phyloP scores from a whole-genome alignment of 768 basidiomycete species.

The Lentinula detonsa region DNA sequence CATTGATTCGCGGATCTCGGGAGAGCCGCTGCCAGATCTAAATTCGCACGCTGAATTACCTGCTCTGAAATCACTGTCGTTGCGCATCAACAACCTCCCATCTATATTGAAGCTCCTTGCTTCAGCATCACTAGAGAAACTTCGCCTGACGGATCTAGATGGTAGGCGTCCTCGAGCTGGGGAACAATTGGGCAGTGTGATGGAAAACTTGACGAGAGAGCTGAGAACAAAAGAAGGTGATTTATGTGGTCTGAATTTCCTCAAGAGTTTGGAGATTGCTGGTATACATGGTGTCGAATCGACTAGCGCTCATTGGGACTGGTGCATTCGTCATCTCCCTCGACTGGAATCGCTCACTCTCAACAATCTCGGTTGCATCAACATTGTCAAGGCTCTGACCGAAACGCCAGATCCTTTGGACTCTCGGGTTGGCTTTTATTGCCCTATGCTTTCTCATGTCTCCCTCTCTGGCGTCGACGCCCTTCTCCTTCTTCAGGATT shows the following conservation, averaged over 20 bases:
- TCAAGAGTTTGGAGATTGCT: not conserved
- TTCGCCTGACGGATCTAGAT: slow-evolving; percentile 2
- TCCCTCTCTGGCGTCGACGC: not conserved
- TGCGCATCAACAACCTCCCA: slow-evolving; percentile 3
- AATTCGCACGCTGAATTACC: not conserved
- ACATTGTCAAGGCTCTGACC: not conserved
- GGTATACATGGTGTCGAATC: not conserved
- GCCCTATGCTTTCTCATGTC: not conserved
- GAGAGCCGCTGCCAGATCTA: not conserved
- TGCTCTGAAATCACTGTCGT: not conserved
- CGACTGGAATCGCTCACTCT: not conserved
- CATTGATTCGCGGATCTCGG: slow-evolving; percentile 1
- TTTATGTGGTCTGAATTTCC: not conserved
- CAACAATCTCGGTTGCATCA: not conserved
- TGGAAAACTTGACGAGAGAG: not conserved
- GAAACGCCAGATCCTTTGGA: not conserved
- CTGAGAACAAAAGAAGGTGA: not conserved
- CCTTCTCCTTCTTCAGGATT: not conserved
- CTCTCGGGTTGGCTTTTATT: not conserved
- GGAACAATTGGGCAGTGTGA: not conserved
- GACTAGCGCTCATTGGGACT: not conserved
- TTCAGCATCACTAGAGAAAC: not conserved
- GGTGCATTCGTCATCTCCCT: not conserved
- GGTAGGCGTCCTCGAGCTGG: not conserved
- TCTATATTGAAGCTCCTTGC: not conserved